phyloP scores from a whole-genome alignment of 129 eudicot species.

The Erigeron canadensis region DNA sequence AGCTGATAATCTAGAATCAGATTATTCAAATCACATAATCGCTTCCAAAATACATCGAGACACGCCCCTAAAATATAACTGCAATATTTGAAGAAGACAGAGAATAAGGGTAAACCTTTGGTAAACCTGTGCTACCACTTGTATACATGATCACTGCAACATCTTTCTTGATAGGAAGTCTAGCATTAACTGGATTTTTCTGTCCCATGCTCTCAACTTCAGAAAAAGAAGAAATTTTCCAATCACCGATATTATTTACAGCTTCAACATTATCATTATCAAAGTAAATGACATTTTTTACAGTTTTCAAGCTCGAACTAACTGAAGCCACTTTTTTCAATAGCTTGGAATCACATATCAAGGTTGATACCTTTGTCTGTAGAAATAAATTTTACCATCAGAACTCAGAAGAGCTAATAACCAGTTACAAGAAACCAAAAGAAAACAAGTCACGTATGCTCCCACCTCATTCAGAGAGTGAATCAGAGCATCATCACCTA shows the following conservation, averaged over 20 bases:
- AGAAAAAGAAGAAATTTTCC: conserved; percentile 56
- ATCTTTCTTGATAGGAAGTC: conserved; percentile 73
- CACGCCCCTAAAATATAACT: neutral
- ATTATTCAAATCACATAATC: neutral
- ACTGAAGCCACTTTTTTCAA: conserved; percentile 72
- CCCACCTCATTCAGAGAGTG: conserved; percentile 94
- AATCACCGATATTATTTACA: conserved; percentile 35
- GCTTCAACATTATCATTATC: conserved; percentile 52
- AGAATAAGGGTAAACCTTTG: conserved; percentile 62
- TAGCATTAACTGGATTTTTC: conserved; percentile 44
- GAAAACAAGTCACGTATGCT: neutral
- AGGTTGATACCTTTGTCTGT: conserved; percentile 90
- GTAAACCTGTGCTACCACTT: conserved; percentile 98
- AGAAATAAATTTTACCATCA: conserved; percentile 12
- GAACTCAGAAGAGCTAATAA: conserved; percentile 17
- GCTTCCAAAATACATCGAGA: neutral
- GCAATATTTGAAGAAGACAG: neutral
- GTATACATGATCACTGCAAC: conserved; percentile 98
- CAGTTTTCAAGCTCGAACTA: conserved; percentile 62
- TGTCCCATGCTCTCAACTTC: conserved; percentile 82
- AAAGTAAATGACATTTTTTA: conserved; percentile 68
- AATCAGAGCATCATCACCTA: conserved; percentile 91
- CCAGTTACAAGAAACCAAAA: conserved; percentile 4
- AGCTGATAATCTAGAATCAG: neutral
- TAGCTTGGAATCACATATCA: conserved; percentile 85